Evolutionary conservation across 2,329 filamentous ascomycete genomes (phyloP), one percentile per base, ranked within the genome.

Genomic region (Ambrosiella cleistominuta): DNA sequence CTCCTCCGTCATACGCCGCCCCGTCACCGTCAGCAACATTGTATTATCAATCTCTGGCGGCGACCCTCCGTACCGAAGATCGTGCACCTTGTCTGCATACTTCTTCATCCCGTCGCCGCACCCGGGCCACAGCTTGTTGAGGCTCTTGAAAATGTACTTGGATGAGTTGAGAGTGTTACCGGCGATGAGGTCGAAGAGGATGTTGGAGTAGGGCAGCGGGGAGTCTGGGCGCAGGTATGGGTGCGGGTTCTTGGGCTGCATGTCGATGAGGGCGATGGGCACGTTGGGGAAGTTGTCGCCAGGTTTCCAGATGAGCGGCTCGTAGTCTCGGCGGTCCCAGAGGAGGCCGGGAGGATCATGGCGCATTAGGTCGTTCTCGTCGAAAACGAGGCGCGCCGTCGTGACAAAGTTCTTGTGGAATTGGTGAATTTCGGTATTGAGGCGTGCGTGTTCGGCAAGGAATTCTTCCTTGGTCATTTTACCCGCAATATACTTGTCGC

Each of bases 251-350:
- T 76, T 75, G 2, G 86, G 85, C 62, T 82, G 78, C 60, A 88
- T 72, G 66, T 89, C 85, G 13, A 89, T 66, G 2, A 91, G 76
- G 9, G 72, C 70, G 58, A 80, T 72, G 6, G 74, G 70, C 7
- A 74, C 68, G 27, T 75, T 72, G 1, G 87, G 88, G 66, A 75
- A 87, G 64, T 88, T 83, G 63, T 95, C 89, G 0, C 75, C 65
- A 0, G 68, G 56, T 3, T 72, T 61, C 2, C 79, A 76, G 27
- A 72, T 68, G 13, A 95, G 72, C 0, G 88, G 85, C 64, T 95
- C 87, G 64, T 80, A 81, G 1, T 73, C 70, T 13, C 89, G 81
- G 1, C 77, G 75, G 67, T 95, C 88, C 80, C 83, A 90, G 35
- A 74, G 64, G 2, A 91, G 68, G 0, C 75, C 64, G 0, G 80